These are phyloP conservation scores for Trichomonascus vanleenenianus DNA, from an alignment of 805 yeast genomes.

Conservation along the genomic window DNA sequence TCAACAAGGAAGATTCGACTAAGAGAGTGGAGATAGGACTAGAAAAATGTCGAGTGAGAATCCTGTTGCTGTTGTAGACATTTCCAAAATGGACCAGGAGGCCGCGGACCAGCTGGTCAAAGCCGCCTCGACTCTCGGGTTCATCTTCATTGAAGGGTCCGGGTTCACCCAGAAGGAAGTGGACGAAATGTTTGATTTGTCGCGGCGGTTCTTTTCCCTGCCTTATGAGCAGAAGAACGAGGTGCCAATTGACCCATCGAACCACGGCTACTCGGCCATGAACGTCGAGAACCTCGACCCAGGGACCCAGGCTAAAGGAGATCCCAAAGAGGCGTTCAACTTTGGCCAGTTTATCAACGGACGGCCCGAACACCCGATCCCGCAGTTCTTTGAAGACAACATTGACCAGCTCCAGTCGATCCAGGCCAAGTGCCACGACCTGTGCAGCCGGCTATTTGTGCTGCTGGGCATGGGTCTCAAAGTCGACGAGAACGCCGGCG, in stretches of 20 bases:
- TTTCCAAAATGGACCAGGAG: constrained; percentile 34
- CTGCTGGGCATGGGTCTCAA: constrained; percentile 56
- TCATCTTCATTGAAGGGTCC: constrained; percentile 60
- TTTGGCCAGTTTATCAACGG: constrained; percentile 53
- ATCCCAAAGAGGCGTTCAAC: constrained; percentile 52
- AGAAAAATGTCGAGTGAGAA: constrained; percentile 1
- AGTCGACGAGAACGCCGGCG: constrained; percentile 48
- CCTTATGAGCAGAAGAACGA: constrained; percentile 45
- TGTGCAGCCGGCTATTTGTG: constrained; percentile 43
- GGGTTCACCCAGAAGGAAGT: constrained; percentile 52
- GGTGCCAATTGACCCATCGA: constrained; percentile 44
- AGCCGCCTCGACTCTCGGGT: constrained; percentile 60
- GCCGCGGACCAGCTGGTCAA: constrained; percentile 46
- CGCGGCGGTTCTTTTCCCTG: constrained; percentile 43
- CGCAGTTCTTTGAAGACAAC: constrained; percentile 43
- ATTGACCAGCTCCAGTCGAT: constrained; percentile 31
- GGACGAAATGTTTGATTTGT: constrained; percentile 40
- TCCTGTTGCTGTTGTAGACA: constrained; percentile 37
- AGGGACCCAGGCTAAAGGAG: constrained; percentile 32
- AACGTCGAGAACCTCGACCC: constrained; percentile 45
- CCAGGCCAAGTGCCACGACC: constrained; percentile 39
- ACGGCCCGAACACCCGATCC: constrained; percentile 36
- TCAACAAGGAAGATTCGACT: no score
- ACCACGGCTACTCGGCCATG: constrained; percentile 53
- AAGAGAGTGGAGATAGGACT: no score